Conservation (phyloP, 2,329 filamentous ascomycete species). For the Acarospora socialis region DNA sequence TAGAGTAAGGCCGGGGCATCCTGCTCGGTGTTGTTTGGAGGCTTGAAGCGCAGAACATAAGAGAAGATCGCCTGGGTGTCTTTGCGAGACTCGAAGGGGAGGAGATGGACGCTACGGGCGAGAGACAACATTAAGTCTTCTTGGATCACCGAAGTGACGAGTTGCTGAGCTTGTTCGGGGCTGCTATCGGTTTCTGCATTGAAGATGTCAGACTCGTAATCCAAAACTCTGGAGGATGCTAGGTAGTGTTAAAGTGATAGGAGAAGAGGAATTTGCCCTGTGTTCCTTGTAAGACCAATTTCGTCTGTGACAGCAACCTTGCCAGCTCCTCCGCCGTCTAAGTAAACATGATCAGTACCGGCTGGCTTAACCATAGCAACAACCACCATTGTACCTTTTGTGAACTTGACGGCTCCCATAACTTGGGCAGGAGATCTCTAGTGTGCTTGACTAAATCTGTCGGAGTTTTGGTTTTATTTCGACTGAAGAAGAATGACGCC, state of each 20-base stretch:
- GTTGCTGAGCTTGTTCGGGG: slow-evolving; percentile 74
- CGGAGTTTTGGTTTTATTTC: slow-evolving; percentile 46
- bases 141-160: slow-evolving; percentile 71
- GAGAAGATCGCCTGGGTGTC: slow-evolving; percentile 93
- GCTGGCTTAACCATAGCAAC: too few relatives aligned
- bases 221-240: slow-evolving; percentile 4
- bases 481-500: slow-evolving; percentile 57
- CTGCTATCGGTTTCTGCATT: slow-evolving; percentile 64
- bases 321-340: slow-evolving; percentile 76
- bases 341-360: slow-evolving; percentile 14
- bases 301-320: slow-evolving; percentile 79
- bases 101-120: slow-evolving; percentile 63
- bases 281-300: slow-evolving; percentile 81
- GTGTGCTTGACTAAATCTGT: slow-evolving; percentile 48
- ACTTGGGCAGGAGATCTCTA: slow-evolving; percentile 47
- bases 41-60: slow-evolving; percentile 82
- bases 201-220: slow-evolving; percentile 10
- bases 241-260: slow-evolving; percentile 8
- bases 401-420: slow-evolving; percentile 43
- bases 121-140: slow-evolving; percentile 81
- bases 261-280: slow-evolving; percentile 47
- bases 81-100: slow-evolving; percentile 93
- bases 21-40: slow-evolving; percentile 47
- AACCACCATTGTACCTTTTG: slow-evolving; percentile 48
- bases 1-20: slow-evolving; percentile 80